Evolutionary conservation across 2,329 filamentous ascomycete genomes (phyloP).

Genomic region (Coniosporium tulheliwenetii): DNA sequence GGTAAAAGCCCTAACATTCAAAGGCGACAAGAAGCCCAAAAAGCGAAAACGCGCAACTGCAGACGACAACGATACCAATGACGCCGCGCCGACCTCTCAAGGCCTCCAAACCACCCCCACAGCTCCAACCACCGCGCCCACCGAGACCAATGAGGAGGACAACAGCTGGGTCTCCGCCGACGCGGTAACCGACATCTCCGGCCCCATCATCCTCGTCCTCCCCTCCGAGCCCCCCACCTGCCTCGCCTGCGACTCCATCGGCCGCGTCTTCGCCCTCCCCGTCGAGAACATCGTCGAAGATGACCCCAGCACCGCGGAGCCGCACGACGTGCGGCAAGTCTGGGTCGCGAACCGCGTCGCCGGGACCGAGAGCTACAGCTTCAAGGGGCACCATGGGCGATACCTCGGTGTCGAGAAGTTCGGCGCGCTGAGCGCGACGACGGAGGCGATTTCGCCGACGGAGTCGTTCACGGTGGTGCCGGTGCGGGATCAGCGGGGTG

Average conservation of each 20-base stretch:
- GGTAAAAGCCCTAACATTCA: constrained; percentile 87
- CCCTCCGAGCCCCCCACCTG: constrained; percentile 59
- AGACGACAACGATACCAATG: constrained; percentile 28
- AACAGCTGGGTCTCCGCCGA: constrained; percentile 90
- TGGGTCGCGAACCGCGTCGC: constrained; percentile 79
- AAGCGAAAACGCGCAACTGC: constrained; percentile 70
- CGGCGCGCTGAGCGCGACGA: constrained; percentile 59
- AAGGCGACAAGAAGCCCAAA: constrained; percentile 77
- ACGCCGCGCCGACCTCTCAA: constrained; percentile 12
- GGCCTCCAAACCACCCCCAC: constrained; percentile 12
- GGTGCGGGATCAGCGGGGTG: constrained; percentile 46
- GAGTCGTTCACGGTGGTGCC: constrained; percentile 63
- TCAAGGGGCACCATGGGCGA: constrained; percentile 81
- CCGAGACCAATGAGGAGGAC: constrained; percentile 42
- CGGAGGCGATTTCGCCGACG: constrained; percentile 68
- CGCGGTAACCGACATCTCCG: constrained; percentile 53
- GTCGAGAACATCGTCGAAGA: constrained; percentile 82
- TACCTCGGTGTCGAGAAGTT: constrained; percentile 78
- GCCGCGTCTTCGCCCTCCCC: constrained; percentile 66
- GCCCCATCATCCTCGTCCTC: constrained; percentile 70
- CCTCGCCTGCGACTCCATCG: constrained; percentile 71
- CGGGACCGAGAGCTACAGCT: constrained; percentile 65
- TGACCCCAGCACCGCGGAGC: constrained; percentile 73
- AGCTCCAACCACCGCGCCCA: constrained; percentile 8
- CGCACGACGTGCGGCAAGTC: constrained; percentile 89